Conservation (phyloP, 1,139 yeast species). For the Protomyces gravidus region DNA sequence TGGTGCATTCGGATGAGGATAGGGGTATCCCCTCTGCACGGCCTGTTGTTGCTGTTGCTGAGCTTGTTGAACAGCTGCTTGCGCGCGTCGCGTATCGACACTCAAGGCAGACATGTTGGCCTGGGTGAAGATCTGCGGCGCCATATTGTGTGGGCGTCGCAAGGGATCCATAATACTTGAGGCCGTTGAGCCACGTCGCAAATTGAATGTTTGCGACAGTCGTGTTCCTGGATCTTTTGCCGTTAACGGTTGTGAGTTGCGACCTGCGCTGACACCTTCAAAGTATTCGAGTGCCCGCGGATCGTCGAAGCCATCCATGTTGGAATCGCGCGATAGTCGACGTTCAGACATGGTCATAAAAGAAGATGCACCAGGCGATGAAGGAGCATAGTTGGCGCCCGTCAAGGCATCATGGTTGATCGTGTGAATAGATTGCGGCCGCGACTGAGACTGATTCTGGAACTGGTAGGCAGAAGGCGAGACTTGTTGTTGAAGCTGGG, state of each 20-base stretch:
- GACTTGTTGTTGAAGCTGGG: conserved; percentile 8
- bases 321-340: conserved; percentile 24
- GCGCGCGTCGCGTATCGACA: background rate
- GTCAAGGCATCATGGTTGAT: conserved; percentile 14
- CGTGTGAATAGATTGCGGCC: conserved; percentile 23
- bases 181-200: conserved; percentile 22
- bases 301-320: conserved; percentile 26
- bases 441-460: conserved; percentile 12
- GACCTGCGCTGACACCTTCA: background rate
- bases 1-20: conserved; percentile 33
- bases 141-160: conserved; percentile 21
- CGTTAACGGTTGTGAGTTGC: conserved; percentile 1
- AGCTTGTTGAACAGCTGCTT: background rate
- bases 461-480: conserved; percentile 10
- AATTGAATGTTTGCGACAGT: conserved; percentile 11
- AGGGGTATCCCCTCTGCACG: conserved; percentile 44
- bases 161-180: conserved; percentile 23
- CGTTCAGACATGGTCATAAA: conserved; percentile 28
- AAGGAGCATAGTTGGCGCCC: conserved; percentile 12
- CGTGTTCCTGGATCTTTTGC: conserved; percentile 22
- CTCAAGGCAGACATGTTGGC: background rate
- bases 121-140: conserved; percentile 26
- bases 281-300: background rate
- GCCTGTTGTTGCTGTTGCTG: conserved; percentile 9
- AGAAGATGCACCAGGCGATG: conserved; percentile 23